phyloP scores from a whole-genome alignment of 805 yeast genomes.

The Peterozyma toletana region DNA sequence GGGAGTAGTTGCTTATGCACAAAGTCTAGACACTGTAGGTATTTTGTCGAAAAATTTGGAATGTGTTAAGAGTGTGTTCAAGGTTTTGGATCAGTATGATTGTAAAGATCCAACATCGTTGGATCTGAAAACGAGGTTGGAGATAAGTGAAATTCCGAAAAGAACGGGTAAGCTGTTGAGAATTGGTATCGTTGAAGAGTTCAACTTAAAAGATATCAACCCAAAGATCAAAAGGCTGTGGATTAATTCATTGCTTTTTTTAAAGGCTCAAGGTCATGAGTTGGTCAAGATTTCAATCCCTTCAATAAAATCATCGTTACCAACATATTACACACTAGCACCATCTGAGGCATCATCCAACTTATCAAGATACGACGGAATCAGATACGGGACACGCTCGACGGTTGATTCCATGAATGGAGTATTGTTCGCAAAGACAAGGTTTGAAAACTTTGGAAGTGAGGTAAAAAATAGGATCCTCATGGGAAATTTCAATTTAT shows the following conservation, averaged over 20 bases:
- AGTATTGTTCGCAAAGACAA: constrained; percentile 47
- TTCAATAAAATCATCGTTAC: constrained; percentile 54
- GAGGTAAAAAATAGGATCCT: constrained; percentile 82
- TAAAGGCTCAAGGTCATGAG: constrained; percentile 44
- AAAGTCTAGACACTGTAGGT: constrained; percentile 92
- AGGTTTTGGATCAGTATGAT: constrained; percentile 55
- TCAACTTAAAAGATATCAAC: constrained; percentile 48
- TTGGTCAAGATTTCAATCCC: constrained; percentile 67
- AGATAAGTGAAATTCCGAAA: constrained; percentile 10
- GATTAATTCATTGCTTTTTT: constrained; percentile 30
- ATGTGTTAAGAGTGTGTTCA: constrained; percentile 40
- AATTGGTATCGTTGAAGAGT: constrained; percentile 74
- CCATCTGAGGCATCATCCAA: constrained; percentile 95
- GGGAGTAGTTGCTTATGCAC: constrained; percentile 93
- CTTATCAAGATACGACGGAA: constrained; percentile 83
- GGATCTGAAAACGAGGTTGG: constrained; percentile 24
- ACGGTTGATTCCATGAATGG: constrained; percentile 23
- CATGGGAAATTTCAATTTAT: constrained; percentile 80
- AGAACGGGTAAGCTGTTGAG: constrained; percentile 20
- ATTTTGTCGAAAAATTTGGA: constrained; percentile 49
- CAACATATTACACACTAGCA: constrained; percentile 81
- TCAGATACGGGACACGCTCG: constrained; percentile 64
- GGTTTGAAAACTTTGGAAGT: constrained; percentile 63
- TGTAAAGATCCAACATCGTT: constrained; percentile 74
- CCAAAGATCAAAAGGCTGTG: constrained; percentile 39